Base-by-base conservation (phyloP, 2,329 filamentous ascomycete genomes). In the Fusarium sulawesiense region DNA sequence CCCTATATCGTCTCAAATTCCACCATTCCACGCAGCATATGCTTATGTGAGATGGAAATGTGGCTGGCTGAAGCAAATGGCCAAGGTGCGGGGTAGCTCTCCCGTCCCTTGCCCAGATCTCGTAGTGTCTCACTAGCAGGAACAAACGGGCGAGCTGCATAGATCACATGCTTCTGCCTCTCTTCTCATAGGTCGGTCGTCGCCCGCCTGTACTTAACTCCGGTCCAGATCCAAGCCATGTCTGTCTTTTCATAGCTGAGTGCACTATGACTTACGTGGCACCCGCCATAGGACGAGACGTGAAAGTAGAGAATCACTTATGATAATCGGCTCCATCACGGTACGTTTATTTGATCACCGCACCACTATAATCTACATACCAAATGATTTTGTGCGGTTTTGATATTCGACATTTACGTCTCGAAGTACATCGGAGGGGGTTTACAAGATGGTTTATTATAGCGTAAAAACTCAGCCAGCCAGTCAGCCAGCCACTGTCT, bases 231-330 rank as follows among this genome's bases (percentile, higher is more conserved):
- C 9, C 40, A 42, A 21, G 40, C 40, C 40, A 42, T 9, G n/a
- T 8, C 7, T 9, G 7, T 0, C 40, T 1, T 0, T 8, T 42
- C 0, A 14, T 7, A 20, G n/a, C 7, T 14, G 4, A 41, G 6
- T 21, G 21, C 5, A 21, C 21, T 21, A 21, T 21, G 21, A 21
- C 21, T 21, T 21, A 21, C 21, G 21, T 21, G 4, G 21, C 21
- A 21, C 21, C 21, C 21, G 21, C 21, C 21, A 21, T 21, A 21
- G 21, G 21, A 21, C 21, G 21, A 21, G 21, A 21, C 21, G 21
- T 21, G 21, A 21, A 21, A 21, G 21, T 21, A 5, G 21, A 21
- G 21, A 21, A 21, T 21, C 21, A 21, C 21, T 21, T 21, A 21
- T 21, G 21, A 5, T 5, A 21, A 21, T 21, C 21, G 21, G 21